These are phyloP conservation scores for Haplographium delicatum DNA, from an alignment of 495 filamentous ascomycete genomes.

Conservation along the genomic window DNA sequence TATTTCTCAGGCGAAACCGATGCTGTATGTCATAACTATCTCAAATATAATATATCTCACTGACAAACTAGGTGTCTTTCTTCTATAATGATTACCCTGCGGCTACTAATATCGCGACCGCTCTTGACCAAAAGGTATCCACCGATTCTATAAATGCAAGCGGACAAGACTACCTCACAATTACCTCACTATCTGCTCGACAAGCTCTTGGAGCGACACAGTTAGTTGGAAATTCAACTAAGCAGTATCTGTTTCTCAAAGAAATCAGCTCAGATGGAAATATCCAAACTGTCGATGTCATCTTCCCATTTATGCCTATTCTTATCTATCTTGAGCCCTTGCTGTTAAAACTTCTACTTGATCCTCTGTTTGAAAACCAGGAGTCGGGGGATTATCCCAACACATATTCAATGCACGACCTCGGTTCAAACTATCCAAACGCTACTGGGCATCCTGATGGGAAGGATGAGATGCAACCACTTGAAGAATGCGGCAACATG, in stretches of 20 bases:
- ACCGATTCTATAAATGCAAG: slow-evolving; percentile 63
- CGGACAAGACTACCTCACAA: slow-evolving; percentile 68
- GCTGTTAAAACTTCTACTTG: slow-evolving; percentile 75
- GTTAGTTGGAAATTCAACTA: slow-evolving; percentile 71
- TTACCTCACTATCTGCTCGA: slow-evolving; percentile 76
- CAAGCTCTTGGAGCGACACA: slow-evolving; percentile 84
- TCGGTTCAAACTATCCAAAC: slow-evolving; percentile 84
- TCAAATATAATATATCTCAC: not conserved
- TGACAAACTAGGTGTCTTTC: slow-evolving; percentile 45
- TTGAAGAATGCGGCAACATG: slow-evolving; percentile 96
- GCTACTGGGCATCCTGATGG: slow-evolving; percentile 81
- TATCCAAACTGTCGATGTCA: slow-evolving; percentile 92
- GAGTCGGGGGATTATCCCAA: slow-evolving; percentile 87
- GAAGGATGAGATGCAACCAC: slow-evolving; percentile 71
- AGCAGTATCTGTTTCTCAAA: slow-evolving; percentile 86
- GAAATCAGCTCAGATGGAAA: slow-evolving; percentile 95
- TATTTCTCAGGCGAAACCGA: slow-evolving; percentile 51
- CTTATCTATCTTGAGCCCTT: slow-evolving; percentile 83
- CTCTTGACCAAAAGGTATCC: slow-evolving; percentile 68
- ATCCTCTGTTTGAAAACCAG: slow-evolving; percentile 87
- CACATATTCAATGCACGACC: slow-evolving; percentile 81
- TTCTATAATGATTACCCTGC: slow-evolving; percentile 65
- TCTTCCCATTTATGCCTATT: slow-evolving; percentile 87
- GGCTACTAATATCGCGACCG: slow-evolving; percentile 42
- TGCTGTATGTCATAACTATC: slow-evolving; percentile 32